Conservation (phyloP, 371 early-diverging fungal genomes). For the Circinella minor region DNA sequence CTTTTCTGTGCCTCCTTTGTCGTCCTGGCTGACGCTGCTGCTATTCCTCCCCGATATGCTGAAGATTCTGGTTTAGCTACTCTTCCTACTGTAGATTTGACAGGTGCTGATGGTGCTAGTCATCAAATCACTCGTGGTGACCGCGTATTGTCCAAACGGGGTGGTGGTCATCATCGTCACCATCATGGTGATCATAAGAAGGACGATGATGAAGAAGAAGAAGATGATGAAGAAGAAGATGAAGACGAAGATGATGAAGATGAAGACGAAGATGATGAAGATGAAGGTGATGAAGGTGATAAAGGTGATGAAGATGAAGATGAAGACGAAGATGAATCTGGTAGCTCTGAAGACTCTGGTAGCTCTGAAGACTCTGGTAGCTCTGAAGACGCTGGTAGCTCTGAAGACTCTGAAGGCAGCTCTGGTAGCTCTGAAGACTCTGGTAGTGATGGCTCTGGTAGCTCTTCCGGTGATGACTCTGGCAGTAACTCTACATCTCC, state of each 20-base stretch:
- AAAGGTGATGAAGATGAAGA: background rate
- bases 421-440: background rate
- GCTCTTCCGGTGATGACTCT: background rate
- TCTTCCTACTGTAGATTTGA: too few relatives aligned
- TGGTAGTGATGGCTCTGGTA: background rate
- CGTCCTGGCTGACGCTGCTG: constrained; percentile 13
- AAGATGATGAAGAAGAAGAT: constrained; percentile 1
- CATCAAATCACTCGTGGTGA: constrained; percentile 12
- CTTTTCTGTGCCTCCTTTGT: constrained; percentile 10
- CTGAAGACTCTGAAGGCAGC: background rate
- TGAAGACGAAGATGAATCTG: background rate
- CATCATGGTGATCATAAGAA: background rate
- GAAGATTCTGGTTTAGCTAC: background rate
- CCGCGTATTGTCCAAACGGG: constrained; percentile 14
- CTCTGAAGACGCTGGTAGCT: background rate
- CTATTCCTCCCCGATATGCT: background rate
- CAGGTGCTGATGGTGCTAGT: background rate
- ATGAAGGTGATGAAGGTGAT: background rate
- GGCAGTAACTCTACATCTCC: background rate
- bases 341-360: background rate
- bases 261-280: background rate
- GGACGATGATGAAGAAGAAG: background rate
- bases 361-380: background rate
- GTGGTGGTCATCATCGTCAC: background rate
- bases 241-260: background rate